phyloP scores from a whole-genome alignment of 495 filamentous ascomycete genomes.

The Bombardia bombarda region DNA sequence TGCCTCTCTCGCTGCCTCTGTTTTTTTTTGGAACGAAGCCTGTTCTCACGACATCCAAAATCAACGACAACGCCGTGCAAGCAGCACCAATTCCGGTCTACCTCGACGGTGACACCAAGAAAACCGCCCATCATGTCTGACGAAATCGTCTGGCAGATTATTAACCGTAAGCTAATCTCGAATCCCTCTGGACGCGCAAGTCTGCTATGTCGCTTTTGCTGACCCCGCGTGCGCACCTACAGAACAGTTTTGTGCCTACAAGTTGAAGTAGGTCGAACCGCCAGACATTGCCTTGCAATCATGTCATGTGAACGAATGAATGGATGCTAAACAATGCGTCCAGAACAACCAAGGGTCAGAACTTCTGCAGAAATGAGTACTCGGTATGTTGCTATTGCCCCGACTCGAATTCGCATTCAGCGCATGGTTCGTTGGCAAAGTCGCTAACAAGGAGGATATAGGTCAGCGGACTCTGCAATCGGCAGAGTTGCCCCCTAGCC shows the following conservation, averaged over 20 bases:
- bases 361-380: constrained; percentile 90
- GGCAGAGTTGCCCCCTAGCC: constrained; percentile 89
- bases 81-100: not conserved
- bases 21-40: too few species aligned
- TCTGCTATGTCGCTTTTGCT: too few species aligned
- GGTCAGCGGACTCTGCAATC: constrained; percentile 89
- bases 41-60: not conserved
- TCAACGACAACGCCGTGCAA: not conserved
- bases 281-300: constrained; percentile 17
- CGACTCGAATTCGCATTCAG: not conserved
- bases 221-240: constrained; percentile 14
- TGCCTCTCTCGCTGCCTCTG: not conserved
- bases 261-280: constrained; percentile 62
- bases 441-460: constrained; percentile 16
- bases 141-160: constrained; percentile 82
- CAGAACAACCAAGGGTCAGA: constrained; percentile 81
- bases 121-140: constrained; percentile 50
- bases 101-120: not conserved
- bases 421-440: not conserved
- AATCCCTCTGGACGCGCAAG: too few species aligned
- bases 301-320: too few species aligned
- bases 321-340: constrained; percentile 10
- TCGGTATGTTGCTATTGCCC: constrained; percentile 3
- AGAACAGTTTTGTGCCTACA: constrained; percentile 92
- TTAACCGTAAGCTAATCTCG: constrained; percentile 30